phyloP scores from a whole-genome alignment of 139 green algal genomes.

The Tetradesmus obliquus region DNA sequence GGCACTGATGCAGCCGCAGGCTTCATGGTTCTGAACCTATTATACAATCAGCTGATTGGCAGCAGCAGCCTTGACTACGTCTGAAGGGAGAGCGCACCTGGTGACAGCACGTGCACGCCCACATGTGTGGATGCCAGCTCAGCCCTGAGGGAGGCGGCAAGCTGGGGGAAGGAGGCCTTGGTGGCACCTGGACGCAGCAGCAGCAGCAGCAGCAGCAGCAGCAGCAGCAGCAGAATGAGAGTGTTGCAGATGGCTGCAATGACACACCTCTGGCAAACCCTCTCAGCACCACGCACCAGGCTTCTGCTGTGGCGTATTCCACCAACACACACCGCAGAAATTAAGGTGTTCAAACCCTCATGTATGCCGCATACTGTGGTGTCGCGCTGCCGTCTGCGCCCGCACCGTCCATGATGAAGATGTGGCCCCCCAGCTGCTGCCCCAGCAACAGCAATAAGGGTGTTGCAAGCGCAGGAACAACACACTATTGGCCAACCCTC shows the following conservation, averaged over 20 bases:
- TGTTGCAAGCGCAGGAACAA: too few species aligned
- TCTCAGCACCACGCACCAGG: background rate
- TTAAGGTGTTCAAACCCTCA: too few species aligned
- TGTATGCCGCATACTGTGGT: constrained; percentile 81
- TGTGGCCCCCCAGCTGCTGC: constrained; percentile 82
- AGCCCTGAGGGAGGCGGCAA: constrained; percentile 65
- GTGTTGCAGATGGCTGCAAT: background rate
- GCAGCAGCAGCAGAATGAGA: constrained; percentile 69
- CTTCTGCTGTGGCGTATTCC: too few species aligned
- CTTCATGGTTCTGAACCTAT: too few species aligned
- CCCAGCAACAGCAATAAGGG: constrained; percentile 69
- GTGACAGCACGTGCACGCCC: constrained; percentile 50
- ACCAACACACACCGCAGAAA: too few species aligned
- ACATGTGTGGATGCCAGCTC: constrained; percentile 56
- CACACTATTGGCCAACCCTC: too few species aligned
- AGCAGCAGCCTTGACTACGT: too few species aligned
- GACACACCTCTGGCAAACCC: too few species aligned
- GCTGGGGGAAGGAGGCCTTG: constrained; percentile 86
- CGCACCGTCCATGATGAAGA: constrained; percentile 93
- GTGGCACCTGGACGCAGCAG: constrained; percentile 62
- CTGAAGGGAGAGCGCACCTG: background rate
- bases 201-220: background rate
- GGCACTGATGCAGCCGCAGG: too few species aligned
- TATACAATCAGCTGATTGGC: too few species aligned
- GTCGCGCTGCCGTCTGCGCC: constrained; percentile 79